phyloP scores from a whole-genome alignment of 805 yeast genomes.

The Metschnikowia borealis region DNA sequence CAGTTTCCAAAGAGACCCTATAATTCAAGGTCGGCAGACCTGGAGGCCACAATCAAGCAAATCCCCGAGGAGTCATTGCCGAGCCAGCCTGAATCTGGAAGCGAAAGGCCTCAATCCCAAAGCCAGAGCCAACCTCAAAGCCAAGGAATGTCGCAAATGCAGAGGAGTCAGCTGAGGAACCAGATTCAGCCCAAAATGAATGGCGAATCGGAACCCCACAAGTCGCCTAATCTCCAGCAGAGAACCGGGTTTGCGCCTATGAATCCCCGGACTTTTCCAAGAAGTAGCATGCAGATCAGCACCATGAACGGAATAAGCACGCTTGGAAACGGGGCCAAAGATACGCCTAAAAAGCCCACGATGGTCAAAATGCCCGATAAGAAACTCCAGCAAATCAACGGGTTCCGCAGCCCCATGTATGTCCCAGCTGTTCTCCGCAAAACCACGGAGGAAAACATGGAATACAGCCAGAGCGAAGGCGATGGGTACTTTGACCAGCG shows the following conservation, averaged over 20 bases:
- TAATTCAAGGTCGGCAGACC: background rate
- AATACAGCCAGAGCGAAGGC: constrained; percentile 6
- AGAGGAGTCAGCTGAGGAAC: background rate
- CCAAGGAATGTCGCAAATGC: background rate
- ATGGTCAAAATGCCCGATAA: constrained; percentile 11
- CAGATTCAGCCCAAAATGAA: background rate
- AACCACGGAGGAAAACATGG: constrained; percentile 27
- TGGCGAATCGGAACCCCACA: background rate
- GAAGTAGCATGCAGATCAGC: background rate
- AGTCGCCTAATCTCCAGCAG: background rate
- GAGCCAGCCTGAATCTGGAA: background rate
- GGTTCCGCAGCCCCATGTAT: constrained; percentile 82
- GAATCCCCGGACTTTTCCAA: background rate
- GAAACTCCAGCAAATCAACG: constrained; percentile 64
- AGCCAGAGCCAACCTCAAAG: background rate
- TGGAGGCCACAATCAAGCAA: constrained; percentile 4
- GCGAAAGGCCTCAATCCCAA: background rate
- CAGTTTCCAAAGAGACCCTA: background rate
- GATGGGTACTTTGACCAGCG: background rate
- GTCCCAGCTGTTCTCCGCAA: constrained; percentile 78
- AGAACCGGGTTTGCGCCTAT: background rate
- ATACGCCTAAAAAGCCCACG: background rate
- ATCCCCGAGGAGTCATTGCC: background rate
- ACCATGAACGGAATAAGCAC: background rate
- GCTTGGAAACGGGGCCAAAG: background rate